Percentiles rank a stretch among this genome's conserved stretches.
Evolutionary conservation across 805 yeast species (phyloP).

Genomic region (Candida silvicultrix): DNA sequence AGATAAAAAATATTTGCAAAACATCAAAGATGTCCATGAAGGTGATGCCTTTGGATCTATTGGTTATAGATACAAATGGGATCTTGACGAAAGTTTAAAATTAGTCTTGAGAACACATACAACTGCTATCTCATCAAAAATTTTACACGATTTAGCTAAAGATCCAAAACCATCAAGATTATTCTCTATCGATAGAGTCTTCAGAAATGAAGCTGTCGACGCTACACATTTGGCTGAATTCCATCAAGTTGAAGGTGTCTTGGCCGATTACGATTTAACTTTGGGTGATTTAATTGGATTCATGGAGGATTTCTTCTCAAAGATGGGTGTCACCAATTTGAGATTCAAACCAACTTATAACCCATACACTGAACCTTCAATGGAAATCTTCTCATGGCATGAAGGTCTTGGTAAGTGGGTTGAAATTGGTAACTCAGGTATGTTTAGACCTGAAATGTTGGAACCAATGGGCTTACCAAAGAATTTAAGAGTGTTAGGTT

Average conservation of each 20-base stretch:
- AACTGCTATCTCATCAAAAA: slow-evolving; percentile 85
- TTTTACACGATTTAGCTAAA: slow-evolving; percentile 81
- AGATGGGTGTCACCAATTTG: slow-evolving; percentile 94
- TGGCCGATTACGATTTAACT: slow-evolving; percentile 93
- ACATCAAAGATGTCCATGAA: slow-evolving; percentile 80
- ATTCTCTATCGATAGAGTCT: slow-evolving; percentile 95
- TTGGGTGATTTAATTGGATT: slow-evolving; percentile 95
- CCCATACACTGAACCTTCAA: slow-evolving; percentile 98
- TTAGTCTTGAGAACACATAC: slow-evolving; percentile 97
- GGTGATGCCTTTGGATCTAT: slow-evolving; percentile 88
- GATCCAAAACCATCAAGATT: slow-evolving; percentile 87
- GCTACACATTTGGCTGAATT: slow-evolving; percentile 99
- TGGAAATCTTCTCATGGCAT: slow-evolving; percentile 97
- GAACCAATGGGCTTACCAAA: slow-evolving; percentile 97
- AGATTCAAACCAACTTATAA: slow-evolving; percentile 98
- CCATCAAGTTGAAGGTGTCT: slow-evolving; percentile 98
- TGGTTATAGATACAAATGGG: slow-evolving; percentile 99
- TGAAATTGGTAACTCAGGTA: slow-evolving; percentile 98
- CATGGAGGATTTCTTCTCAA: slow-evolving; percentile 94
- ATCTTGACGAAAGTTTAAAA: slow-evolving; percentile 79
- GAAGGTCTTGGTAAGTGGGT: slow-evolving; percentile 95
- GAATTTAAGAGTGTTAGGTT: slow-evolving; percentile 90
- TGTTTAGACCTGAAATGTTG: slow-evolving; percentile 99
- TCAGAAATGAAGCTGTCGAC: slow-evolving; percentile 99
- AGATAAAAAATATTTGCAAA: slow-evolving; percentile 72